These are phyloP conservation scores for Biscutella laevigata DNA, from an alignment of 441 rosid species.

Conservation along the genomic window DNA sequence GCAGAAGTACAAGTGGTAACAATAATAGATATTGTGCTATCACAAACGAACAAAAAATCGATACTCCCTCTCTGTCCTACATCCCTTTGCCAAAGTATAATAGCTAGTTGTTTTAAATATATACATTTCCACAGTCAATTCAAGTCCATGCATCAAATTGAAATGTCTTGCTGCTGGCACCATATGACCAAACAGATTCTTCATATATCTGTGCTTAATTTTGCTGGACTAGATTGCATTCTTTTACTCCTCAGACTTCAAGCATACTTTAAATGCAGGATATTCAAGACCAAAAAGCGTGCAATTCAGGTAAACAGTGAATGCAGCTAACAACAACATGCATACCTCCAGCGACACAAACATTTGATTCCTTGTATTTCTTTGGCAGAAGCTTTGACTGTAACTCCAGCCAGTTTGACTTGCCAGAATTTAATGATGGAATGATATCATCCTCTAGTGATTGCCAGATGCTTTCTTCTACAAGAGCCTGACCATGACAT, in stretches of 20 bases:
- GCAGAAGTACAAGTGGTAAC: slow-evolving; percentile 8
- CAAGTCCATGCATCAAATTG: slow-evolving; percentile 1
- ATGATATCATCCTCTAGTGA: slow-evolving; percentile 86
- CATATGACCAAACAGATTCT: slow-evolving; percentile 6
- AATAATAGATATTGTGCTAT: slow-evolving; percentile 3
- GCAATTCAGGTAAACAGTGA: slow-evolving; percentile 10
- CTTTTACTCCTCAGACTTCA: slow-evolving; percentile 11
- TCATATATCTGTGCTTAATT: background rate
- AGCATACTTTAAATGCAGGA: slow-evolving; percentile 7
- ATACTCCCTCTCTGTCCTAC: background rate
- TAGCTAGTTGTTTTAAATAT: background rate
- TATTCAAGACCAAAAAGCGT: background rate
- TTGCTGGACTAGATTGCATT: slow-evolving; percentile 6
- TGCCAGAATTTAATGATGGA: slow-evolving; percentile 64
- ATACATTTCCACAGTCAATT: background rate
- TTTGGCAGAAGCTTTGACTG: slow-evolving; percentile 71
- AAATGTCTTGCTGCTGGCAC: background rate
- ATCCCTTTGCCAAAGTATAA: slow-evolving; percentile 2
- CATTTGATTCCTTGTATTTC: slow-evolving; percentile 57
- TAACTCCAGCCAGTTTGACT: slow-evolving; percentile 92
- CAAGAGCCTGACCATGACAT: slow-evolving; percentile 44
- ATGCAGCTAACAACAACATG: slow-evolving; percentile 35
- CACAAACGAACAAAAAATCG: slow-evolving; percentile 4
- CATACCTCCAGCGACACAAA: slow-evolving; percentile 99
- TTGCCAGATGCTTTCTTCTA: slow-evolving; percentile 71